These are phyloP conservation scores for Plasmodium reichenowi DNA, from an alignment of 169 alveolate species.

Conservation along the genomic window DNA sequence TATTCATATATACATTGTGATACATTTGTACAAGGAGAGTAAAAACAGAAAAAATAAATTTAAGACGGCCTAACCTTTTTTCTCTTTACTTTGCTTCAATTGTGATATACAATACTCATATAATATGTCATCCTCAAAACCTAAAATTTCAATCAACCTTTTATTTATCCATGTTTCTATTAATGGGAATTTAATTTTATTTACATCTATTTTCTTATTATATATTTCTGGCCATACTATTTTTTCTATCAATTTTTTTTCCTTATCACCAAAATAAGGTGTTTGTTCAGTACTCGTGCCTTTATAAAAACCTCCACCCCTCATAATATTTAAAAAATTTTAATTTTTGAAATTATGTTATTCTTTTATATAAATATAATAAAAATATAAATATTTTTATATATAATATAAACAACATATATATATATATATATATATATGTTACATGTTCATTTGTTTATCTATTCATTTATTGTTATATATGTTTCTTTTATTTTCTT, in stretches of 20 bases:
- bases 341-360: too few relatives aligned
- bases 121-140: constrained; percentile 85
- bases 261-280: constrained; percentile 85
- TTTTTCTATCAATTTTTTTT: constrained; percentile 83
- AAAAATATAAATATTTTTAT: not conserved
- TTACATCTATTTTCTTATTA: constrained; percentile 79
- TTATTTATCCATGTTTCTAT: constrained; percentile 83
- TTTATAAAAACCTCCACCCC: constrained; percentile 60
- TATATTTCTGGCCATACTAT: constrained; percentile 84
- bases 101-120: constrained; percentile 85
- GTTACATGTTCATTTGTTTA: too few relatives aligned
- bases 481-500: too few relatives aligned
- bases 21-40: not conserved
- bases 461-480: too few relatives aligned
- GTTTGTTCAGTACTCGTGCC: constrained; percentile 82
- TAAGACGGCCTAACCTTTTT: constrained; percentile 78
- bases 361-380: not conserved
- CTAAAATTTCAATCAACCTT: constrained; percentile 85
- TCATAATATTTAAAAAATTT: not conserved
- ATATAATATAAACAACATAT: not conserved
- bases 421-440: too few relatives aligned
- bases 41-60: not conserved
- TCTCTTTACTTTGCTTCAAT: constrained; percentile 80
- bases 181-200: constrained; percentile 82
- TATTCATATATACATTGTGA: not conserved